These are phyloP conservation scores for Ceratocystis eucalypticola DNA, from an alignment of 2,329 filamentous ascomycete genomes.

Conservation along the genomic window DNA sequence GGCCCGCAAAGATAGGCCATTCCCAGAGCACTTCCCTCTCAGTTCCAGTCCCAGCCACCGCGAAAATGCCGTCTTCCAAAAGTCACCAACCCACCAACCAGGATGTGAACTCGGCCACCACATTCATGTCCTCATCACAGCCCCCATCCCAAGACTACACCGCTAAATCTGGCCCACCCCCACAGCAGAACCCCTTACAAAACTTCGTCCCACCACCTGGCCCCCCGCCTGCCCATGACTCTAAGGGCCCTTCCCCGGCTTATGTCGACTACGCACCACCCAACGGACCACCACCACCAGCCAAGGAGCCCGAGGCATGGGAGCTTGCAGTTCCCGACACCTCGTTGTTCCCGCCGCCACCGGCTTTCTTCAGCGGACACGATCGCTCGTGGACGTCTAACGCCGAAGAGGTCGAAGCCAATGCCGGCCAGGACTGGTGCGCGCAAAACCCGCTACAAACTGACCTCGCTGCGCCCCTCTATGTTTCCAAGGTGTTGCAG, in stretches of 20 bases:
- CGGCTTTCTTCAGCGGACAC: slow-evolving; percentile 49
- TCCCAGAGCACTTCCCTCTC: slow-evolving; percentile 17
- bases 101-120: not conserved
- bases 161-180: slow-evolving; percentile 26
- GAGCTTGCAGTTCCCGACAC: slow-evolving; percentile 57
- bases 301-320: slow-evolving; percentile 34
- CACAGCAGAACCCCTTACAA: slow-evolving; percentile 26
- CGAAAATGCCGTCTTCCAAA: not conserved
- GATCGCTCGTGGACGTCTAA: slow-evolving; percentile 56
- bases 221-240: slow-evolving; percentile 24
- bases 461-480: slow-evolving; percentile 33
- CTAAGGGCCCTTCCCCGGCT: not conserved
- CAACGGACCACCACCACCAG: slow-evolving; percentile 27
- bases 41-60: not conserved
- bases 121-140: not conserved
- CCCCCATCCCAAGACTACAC: not conserved
- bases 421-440: slow-evolving; percentile 55
- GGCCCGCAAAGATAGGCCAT: slow-evolving; percentile 22
- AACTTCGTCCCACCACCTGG: slow-evolving; percentile 27
- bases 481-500: slow-evolving; percentile 26
- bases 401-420: slow-evolving; percentile 49
- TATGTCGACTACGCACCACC: slow-evolving; percentile 25
- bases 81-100: slow-evolving; percentile 11
- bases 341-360: slow-evolving; percentile 57
- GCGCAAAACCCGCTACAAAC: slow-evolving; percentile 41